These are phyloP conservation scores for Vanrija humicola DNA, from an alignment of 1,284 basidiomycete genomes.

Conservation along the genomic window DNA sequence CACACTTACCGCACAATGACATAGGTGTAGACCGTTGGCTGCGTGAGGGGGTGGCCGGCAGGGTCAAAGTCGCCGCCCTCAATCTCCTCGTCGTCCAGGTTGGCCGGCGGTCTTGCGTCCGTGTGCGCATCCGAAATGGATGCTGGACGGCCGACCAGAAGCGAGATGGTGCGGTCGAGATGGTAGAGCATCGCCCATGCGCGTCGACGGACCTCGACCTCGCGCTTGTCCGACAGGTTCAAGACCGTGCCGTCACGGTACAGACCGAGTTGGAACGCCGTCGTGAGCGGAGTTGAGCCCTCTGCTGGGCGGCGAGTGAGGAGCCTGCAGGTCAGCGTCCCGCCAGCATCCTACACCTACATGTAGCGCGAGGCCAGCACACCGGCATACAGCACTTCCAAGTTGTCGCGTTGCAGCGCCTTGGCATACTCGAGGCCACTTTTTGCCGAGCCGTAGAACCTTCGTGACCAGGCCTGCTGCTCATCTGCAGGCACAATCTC, in stretches of 20 bases:
- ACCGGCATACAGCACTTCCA: slow-evolving; percentile 50
- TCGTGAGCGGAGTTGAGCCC: slow-evolving; percentile 49
- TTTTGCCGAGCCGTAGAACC: slow-evolving; percentile 48
- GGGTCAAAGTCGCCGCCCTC: slow-evolving; percentile 47
- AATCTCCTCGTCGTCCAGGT: slow-evolving; percentile 51
- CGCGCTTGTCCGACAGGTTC: slow-evolving; percentile 47
- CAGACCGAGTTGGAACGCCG: slow-evolving; percentile 50
- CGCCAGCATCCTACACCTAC: slow-evolving; percentile 22
- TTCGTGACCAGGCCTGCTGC: slow-evolving; percentile 45
- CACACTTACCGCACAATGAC: slow-evolving; percentile 42
- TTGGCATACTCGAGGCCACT: slow-evolving; percentile 50
- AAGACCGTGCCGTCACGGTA: slow-evolving; percentile 50
- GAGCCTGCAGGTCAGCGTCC: slow-evolving; percentile 30
- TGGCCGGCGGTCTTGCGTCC: slow-evolving; percentile 49
- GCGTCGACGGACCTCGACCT: slow-evolving; percentile 49
- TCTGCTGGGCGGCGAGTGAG: slow-evolving; percentile 49
- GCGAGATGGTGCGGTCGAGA: slow-evolving; percentile 48
- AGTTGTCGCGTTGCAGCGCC: slow-evolving; percentile 49
- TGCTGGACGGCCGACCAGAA: slow-evolving; percentile 49
- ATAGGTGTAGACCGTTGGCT: slow-evolving; percentile 49
- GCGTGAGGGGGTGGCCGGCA: slow-evolving; percentile 46
- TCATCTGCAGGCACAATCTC: slow-evolving; percentile 46
- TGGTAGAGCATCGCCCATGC: slow-evolving; percentile 51
- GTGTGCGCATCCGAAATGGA: slow-evolving; percentile 50
- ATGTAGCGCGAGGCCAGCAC: slow-evolving; percentile 50